Conservation (phyloP, 805 yeast species). For the Myxozyma neglecta region DNA sequence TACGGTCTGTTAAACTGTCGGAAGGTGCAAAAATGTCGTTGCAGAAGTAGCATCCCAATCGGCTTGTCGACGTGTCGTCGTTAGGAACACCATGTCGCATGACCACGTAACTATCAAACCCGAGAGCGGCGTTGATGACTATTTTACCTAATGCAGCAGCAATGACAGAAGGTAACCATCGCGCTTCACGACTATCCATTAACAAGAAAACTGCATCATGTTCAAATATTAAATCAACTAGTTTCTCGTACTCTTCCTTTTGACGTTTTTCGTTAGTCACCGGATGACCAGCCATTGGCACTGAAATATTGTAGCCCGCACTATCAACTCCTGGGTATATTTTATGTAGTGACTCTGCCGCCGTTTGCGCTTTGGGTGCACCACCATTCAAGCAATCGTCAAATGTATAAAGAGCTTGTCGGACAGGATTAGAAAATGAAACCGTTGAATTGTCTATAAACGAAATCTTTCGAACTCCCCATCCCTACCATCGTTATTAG, state of each 20-base stretch:
- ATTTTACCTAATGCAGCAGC: slow-evolving; percentile 65
- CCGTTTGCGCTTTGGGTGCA: slow-evolving; percentile 69
- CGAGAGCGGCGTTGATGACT: slow-evolving; percentile 90
- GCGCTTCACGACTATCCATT: slow-evolving; percentile 92
- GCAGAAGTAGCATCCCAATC: slow-evolving; percentile 92
- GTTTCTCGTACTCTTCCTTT: slow-evolving; percentile 50
- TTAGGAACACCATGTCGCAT: slow-evolving; percentile 79
- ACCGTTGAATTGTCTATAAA: slow-evolving; percentile 88
- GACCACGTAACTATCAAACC: slow-evolving; percentile 89
- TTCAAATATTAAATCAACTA: slow-evolving; percentile 54
- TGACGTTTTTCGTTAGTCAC: slow-evolving; percentile 57
- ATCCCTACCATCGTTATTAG: slow-evolving; percentile 49
- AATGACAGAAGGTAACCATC: slow-evolving; percentile 95
- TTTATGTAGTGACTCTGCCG: slow-evolving; percentile 67
- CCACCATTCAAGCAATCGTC: slow-evolving; percentile 81
- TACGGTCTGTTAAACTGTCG: slow-evolving; percentile 81
- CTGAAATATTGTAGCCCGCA: slow-evolving; percentile 63
- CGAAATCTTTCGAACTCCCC: slow-evolving; percentile 89
- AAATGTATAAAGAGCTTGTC: slow-evolving; percentile 84
- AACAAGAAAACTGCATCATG: slow-evolving; percentile 80
- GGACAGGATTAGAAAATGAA: slow-evolving; percentile 90
- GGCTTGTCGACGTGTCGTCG: slow-evolving; percentile 27
- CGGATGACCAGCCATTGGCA: slow-evolving; percentile 97
- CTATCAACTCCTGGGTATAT: slow-evolving; percentile 71
- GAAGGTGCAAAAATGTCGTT: slow-evolving; percentile 93